Base-by-base conservation (phyloP, 345 rosid species). In the Psidium guajava region DNA sequence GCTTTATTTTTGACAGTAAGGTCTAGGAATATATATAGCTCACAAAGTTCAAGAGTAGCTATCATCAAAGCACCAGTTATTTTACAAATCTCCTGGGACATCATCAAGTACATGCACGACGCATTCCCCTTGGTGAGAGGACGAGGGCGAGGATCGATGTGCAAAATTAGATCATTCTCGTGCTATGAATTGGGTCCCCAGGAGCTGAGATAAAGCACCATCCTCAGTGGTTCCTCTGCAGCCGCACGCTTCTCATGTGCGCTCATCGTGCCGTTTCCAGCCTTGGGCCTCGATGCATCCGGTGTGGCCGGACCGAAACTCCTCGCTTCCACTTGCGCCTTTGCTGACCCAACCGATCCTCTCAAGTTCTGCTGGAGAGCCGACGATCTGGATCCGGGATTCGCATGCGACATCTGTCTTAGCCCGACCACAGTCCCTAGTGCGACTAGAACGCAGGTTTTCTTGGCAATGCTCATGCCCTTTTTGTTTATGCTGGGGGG, bases 201-300 rank as follows among this genome's bases (percentile, higher is more conserved):
- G 73, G 86, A 88, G 58, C 87, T 90, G 82, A 90, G 49, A 86
- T 87, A 86, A 40, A 88, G 27, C 6, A 88, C 82, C 86, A 85
- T 86, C 84, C 82, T 86, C 84, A 57, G 53, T 2, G 89, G 69
- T n/a, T 88, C 83, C 44, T 87, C 90, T 20, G 86, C 85, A 56
- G 77, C 58, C 16, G 40, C 59, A 56, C 42, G 28, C 81, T 49
- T 61, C 47, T 83, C 81, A 4, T 83, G 5, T 21, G 42, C 49
- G 6, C 54, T 83, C 40, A 16, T 12, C 81, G 59, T 24, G 24
- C 86, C 20, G 3, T 24, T 40, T 20, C 28, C 50, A 51, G 47
- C 56, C 83, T 86, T 47, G 14, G 85, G 27, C 44, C 73, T 77
- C 47, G 47, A 32, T 4, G 77, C 47, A 59, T 44, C 55, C n/a